Evolutionary conservation across 257 asterid species (phyloP).

Genomic region (Gardenia jasminoides): DNA sequence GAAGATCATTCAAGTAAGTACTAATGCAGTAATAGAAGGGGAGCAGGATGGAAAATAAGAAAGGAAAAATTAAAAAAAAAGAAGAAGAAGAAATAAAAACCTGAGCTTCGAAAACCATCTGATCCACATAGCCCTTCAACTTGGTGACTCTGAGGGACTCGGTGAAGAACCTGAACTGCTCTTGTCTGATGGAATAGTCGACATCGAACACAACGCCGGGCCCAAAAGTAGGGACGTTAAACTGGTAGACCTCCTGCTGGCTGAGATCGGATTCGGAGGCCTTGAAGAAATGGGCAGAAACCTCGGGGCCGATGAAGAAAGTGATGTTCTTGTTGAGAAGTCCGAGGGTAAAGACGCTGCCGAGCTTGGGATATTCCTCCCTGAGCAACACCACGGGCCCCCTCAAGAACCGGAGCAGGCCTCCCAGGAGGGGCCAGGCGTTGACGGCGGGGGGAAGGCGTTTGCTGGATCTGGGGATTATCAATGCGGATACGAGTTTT

Average conservation of each 20-base stretch:
- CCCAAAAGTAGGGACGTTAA: constrained; percentile 93
- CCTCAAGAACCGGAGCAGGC: constrained; percentile 61
- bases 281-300: constrained; percentile 94
- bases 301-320: constrained; percentile 90
- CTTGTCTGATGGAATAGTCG: constrained; percentile 79
- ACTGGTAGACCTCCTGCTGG: constrained; percentile 91
- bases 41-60: neutral
- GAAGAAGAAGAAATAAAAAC: constrained; percentile 26
- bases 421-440: constrained; percentile 72
- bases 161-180: constrained; percentile 94
- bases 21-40: too few species aligned
- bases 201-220: constrained; percentile 98
- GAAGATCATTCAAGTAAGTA: too few species aligned
- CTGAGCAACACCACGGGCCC: constrained; percentile 85
- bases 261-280: constrained; percentile 93
- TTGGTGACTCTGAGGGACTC: constrained; percentile 83
- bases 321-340: constrained; percentile 73
- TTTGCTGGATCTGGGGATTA: constrained; percentile 70
- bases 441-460: constrained; percentile 67
- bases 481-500: constrained; percentile 50
- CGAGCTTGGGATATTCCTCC: constrained; percentile 93
- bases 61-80: neutral
- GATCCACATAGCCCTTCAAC: constrained; percentile 82
- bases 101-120: constrained; percentile 88
- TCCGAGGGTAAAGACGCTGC: constrained; percentile 76